These are phyloP conservation scores for Lepiota brunneoincarnata DNA, from an alignment of 768 basidiomycete genomes.

Conservation along the genomic window DNA sequence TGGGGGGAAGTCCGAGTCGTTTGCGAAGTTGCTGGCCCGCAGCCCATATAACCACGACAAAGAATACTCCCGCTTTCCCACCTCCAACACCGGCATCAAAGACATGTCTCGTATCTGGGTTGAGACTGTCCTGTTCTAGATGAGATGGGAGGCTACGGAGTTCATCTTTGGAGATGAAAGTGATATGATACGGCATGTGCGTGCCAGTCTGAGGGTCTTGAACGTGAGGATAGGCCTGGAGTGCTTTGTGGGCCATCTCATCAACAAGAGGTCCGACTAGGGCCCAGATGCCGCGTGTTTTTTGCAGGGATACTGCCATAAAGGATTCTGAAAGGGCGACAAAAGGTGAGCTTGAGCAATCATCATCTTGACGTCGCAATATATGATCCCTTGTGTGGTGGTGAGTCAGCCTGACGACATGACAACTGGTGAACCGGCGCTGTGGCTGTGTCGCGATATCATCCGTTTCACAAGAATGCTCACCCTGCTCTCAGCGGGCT, in stretches of 20 bases:
- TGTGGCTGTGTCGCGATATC: background rate
- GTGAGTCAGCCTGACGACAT: background rate
- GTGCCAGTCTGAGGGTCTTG: background rate
- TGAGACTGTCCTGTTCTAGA: slow-evolving; percentile 15
- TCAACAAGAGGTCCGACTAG: background rate
- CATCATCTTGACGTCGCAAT: too few relatives aligned
- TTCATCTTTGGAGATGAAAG: slow-evolving; percentile 39
- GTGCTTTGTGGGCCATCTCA: background rate
- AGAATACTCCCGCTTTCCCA: slow-evolving; percentile 33
- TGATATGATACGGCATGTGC: slow-evolving; percentile 33
- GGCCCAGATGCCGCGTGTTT: background rate
- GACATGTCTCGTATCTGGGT: slow-evolving; percentile 28
- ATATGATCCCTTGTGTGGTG: background rate
- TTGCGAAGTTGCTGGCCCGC: slow-evolving; percentile 50
- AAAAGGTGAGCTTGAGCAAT: too few relatives aligned
- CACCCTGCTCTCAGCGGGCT: slow-evolving; percentile 38
- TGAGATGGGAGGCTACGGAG: slow-evolving; percentile 23
- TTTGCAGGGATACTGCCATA: background rate
- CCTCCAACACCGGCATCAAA: slow-evolving; percentile 40
- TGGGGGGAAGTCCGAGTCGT: slow-evolving; percentile 43
- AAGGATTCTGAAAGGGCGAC: too few relatives aligned
- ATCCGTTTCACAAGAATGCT: slow-evolving; percentile 11
- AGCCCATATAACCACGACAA: slow-evolving; percentile 54
- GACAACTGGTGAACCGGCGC: background rate
- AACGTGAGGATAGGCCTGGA: background rate